A percentile compares a stretch with the other conserved stretches of the same genome.
phyloP scores from a whole-genome alignment of 805 yeast species.

The Ogataea methanolica region DNA sequence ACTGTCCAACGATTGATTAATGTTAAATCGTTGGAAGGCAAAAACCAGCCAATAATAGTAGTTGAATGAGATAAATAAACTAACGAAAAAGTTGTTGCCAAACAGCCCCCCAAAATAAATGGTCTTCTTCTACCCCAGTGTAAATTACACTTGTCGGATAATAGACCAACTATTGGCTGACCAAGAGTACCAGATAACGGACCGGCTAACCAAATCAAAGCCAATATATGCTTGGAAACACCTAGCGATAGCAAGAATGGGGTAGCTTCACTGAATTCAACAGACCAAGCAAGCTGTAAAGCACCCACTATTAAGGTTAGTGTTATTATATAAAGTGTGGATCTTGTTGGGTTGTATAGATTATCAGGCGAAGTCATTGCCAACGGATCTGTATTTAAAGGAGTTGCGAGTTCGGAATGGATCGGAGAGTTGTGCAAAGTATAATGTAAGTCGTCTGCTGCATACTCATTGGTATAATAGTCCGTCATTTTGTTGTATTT shows the following conservation, averaged over 20 bases:
- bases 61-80: slow-evolving; percentile 42
- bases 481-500: too few species aligned
- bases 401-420: not conserved
- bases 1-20: slow-evolving; percentile 31
- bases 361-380: not conserved
- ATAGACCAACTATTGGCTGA: slow-evolving; percentile 58
- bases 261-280: slow-evolving; percentile 61
- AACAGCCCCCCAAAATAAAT: slow-evolving; percentile 50
- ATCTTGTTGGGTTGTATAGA: slow-evolving; percentile 38
- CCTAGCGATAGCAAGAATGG: slow-evolving; percentile 61
- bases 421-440: too few species aligned
- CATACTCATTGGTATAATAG: too few species aligned
- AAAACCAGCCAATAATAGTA: slow-evolving; percentile 33
- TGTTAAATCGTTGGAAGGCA: slow-evolving; percentile 18
- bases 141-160: slow-evolving; percentile 47
- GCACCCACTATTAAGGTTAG: slow-evolving; percentile 51
- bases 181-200: slow-evolving; percentile 61
- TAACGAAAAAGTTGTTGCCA: slow-evolving; percentile 42
- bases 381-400: slow-evolving; percentile 16
- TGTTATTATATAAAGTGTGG: slow-evolving; percentile 38
- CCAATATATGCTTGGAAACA: slow-evolving; percentile 48
- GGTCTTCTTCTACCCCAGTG: slow-evolving; percentile 51
- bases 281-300: slow-evolving; percentile 59
- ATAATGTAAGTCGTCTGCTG: too few species aligned
- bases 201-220: slow-evolving; percentile 64